Percentiles rank a stretch among this genome's conserved stretches.
Conservation (phyloP, 768 basidiomycete genomes). For the Xerocomus brunneocitrinus region DNA sequence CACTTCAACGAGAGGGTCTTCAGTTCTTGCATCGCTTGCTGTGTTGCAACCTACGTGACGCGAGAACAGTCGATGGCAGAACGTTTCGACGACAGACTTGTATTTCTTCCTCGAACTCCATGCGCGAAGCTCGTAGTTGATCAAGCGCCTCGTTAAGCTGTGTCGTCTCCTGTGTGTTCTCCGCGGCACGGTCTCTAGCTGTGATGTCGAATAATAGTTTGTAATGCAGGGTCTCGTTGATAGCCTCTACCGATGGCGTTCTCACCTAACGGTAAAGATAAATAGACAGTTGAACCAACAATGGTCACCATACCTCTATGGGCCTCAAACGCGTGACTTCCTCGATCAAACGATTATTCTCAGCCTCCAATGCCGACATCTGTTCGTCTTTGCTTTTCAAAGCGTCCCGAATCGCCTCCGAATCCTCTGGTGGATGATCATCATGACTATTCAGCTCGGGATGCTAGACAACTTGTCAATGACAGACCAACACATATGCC, state of each 20-base stretch:
- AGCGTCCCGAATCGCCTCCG: slow-evolving; percentile 35
- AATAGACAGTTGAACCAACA: not conserved
- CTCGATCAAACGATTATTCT: slow-evolving; percentile 43
- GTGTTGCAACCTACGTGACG: slow-evolving; percentile 35
- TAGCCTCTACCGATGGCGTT: slow-evolving; percentile 39
- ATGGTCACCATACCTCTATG: slow-evolving; percentile 38
- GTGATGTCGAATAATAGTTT: slow-evolving; percentile 50
- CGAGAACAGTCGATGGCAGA: slow-evolving; percentile 9
- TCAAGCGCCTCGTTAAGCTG: slow-evolving; percentile 44
- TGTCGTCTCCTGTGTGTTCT: slow-evolving; percentile 35
- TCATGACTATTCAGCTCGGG: slow-evolving; percentile 37
- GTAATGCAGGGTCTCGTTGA: slow-evolving; percentile 50
- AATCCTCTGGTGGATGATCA: slow-evolving; percentile 37
- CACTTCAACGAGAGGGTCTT: slow-evolving; percentile 56
- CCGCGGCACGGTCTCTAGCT: slow-evolving; percentile 40
- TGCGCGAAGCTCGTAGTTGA: slow-evolving; percentile 34
- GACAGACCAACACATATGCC: slow-evolving; percentile 22
- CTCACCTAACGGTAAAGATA: slow-evolving; percentile 32
- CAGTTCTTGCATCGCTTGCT: slow-evolving; percentile 56
- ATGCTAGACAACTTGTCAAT: slow-evolving; percentile 42
- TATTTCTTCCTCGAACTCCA: slow-evolving; percentile 43
- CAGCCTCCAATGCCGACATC: slow-evolving; percentile 45
- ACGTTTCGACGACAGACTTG: slow-evolving; percentile 34
- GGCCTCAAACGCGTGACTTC: slow-evolving; percentile 42
- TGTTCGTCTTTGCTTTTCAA: slow-evolving; percentile 35